phyloP scores from a whole-genome alignment of 1,139 yeast genomes.

The Pichia norvegensis region DNA sequence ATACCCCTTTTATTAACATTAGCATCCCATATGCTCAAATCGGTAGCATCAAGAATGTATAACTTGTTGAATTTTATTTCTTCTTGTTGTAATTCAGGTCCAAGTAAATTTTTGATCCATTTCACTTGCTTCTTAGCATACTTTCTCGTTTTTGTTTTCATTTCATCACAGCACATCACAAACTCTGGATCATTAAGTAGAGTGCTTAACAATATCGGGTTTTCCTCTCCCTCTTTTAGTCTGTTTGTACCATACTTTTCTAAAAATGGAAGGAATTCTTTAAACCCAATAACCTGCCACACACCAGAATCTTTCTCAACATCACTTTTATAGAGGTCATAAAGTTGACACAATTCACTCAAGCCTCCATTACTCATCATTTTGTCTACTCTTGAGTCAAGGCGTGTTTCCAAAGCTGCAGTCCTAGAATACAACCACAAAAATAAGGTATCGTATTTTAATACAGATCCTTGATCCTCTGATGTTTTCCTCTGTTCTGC shows the following conservation, averaged over 20 bases:
- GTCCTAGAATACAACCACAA: constrained; percentile 83
- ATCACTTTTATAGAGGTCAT: constrained; percentile 31
- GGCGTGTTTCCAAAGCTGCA: constrained; percentile 46
- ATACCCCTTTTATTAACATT: constrained; percentile 52
- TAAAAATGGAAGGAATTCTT: constrained; percentile 84
- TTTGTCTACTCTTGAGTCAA: constrained; percentile 73
- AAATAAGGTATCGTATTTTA: constrained; percentile 60
- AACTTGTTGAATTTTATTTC: constrained; percentile 52
- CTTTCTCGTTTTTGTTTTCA: constrained; percentile 80
- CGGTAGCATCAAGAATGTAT: constrained; percentile 70
- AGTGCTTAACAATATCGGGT: neutral
- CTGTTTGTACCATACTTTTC: constrained; percentile 15
- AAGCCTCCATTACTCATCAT: constrained; percentile 70
- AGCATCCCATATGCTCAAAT: constrained; percentile 36
- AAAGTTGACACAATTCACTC: constrained; percentile 58
- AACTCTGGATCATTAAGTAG: constrained; percentile 25
- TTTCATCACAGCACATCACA: constrained; percentile 50
- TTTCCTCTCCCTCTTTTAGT: constrained; percentile 14
- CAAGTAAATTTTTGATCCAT: constrained; percentile 74
- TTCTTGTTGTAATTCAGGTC: constrained; percentile 53
- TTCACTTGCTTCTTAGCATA: constrained; percentile 89
- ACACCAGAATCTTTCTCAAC: constrained; percentile 61
- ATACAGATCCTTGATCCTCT: constrained; percentile 34
- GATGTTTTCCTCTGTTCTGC: constrained; percentile 41
- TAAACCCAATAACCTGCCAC: constrained; percentile 95